Base-by-base conservation (phyloP, 2,329 filamentous ascomycete species). In the Ophiostoma australiae region DNA sequence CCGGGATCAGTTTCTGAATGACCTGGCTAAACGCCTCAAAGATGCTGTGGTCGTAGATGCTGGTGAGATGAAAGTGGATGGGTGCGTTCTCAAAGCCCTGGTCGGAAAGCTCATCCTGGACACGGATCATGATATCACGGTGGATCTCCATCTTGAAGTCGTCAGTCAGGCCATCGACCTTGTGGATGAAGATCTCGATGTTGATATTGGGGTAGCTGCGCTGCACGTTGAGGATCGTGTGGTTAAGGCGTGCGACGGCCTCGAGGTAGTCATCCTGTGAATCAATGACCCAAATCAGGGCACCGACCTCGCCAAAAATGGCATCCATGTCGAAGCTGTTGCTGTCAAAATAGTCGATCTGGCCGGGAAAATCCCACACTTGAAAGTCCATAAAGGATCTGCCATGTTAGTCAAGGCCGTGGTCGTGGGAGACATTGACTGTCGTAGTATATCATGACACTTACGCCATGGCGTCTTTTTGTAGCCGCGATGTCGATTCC, bases 1-100 rank as follows among this genome's bases (percentile, higher is more conserved):
- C 92, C 0, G 95, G 94, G 69, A 99, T 94, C 39, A 99, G 87
- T 80, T 97, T 97, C 80, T 99, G 95, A 74, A 99, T 97, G 74
- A 99, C 94, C 80, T 97, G 97, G 82, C 91, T 94, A 79, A 99
- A 97, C 68, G 95, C 95, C 81, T 99, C 95, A 78, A 98, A 99
- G 77, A 84, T 97, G 76, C 91, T 96, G 81, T 97, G 94, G 80
- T 99, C 95, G 84, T 98, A 99, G 79, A 99, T 99, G 78, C 91
- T 96, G 17, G 95, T 99, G 71, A 97, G 89, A 79, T 99, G 94
- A 81, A 97, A 99, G 72, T 91, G 94, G 74, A 99, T 92, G 0
- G 93, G 92, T 1, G 93, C 92, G 77, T 97, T 97, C 78, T 97
- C 94, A 78, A 97, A 92, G 15, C 94, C 94, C 73, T 93, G 88